These are phyloP conservation scores for Cryptosporidium tyzzeri DNA, from an alignment of 169 alveolate species.

Conservation along the genomic window DNA sequence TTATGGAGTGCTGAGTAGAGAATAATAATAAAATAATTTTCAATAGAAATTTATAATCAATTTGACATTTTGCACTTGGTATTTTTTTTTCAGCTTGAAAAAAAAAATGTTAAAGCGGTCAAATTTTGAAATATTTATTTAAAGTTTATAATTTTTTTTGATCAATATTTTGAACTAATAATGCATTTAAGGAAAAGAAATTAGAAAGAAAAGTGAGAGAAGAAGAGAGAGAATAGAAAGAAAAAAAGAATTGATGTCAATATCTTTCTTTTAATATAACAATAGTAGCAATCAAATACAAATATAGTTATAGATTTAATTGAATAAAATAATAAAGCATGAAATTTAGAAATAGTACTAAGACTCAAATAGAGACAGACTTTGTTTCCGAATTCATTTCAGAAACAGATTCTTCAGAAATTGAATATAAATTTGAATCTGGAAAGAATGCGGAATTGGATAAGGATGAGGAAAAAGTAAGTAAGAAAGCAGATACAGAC, in stretches of 20 bases:
- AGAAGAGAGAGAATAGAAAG: too few relatives aligned
- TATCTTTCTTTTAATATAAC: too few relatives aligned
- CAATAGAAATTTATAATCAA: not conserved
- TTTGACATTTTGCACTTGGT: not conserved
- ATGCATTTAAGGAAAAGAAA: not conserved
- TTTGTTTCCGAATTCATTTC: slow-evolving; percentile 14
- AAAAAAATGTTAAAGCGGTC: not conserved
- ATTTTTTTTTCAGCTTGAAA: not conserved
- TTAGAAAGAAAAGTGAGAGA: not conserved
- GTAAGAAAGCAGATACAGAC: not conserved
- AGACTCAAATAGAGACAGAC: not conserved
- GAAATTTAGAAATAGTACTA: not conserved
- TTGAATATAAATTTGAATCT: not conserved
- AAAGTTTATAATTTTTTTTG: not conserved
- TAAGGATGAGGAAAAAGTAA: not conserved
- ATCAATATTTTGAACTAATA: too few relatives aligned
- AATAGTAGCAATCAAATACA: too few relatives aligned
- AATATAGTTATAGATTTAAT: too few relatives aligned
- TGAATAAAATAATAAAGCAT: not conserved
- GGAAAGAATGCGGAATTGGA: not conserved
- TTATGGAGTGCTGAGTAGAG: not conserved
- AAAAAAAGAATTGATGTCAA: too few relatives aligned
- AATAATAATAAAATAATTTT: not conserved
- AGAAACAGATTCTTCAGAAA: not conserved
- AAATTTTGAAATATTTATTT: not conserved